phyloP scores from a whole-genome alignment of 441 rosid genomes.

The Erodium moschatum region DNA sequence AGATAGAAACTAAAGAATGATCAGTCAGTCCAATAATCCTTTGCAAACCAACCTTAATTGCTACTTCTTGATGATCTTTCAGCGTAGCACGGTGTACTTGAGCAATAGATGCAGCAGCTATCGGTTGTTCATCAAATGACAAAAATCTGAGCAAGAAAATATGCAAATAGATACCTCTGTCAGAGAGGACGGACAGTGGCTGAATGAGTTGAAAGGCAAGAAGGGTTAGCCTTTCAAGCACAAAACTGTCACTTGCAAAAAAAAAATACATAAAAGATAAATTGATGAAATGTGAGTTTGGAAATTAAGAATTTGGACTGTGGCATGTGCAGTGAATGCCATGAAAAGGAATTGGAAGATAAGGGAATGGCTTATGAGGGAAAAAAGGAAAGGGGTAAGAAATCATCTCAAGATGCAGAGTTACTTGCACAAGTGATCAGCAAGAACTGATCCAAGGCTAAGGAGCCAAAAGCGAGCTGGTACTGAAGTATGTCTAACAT shows the following conservation, averaged over 20 bases:
- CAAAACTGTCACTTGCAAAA: not conserved
- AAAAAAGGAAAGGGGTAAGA: not conserved
- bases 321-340: not conserved
- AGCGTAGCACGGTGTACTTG: conserved; percentile 78
- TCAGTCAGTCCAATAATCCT: not conserved
- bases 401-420: not conserved
- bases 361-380: not conserved
- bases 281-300: conserved; percentile 5
- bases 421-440: not conserved
- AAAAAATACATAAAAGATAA: not conserved
- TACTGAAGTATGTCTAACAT: not conserved
- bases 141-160: conserved; percentile 42
- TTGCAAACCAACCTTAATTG: conserved; percentile 51
- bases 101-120: conserved; percentile 93
- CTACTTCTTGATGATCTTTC: conserved; percentile 63
- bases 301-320: not conserved
- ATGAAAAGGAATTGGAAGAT: conserved; percentile 1
- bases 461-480: not conserved
- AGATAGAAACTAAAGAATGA: not conserved
- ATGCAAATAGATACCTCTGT: conserved; percentile 11
- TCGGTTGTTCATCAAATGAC: conserved; percentile 74
- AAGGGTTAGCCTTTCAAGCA: not conserved
- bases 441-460: not conserved
- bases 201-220: not conserved
- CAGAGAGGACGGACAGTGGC: not conserved